Percentiles rank a stretch among this genome's conserved stretches.
phyloP scores from a whole-genome alignment of 768 basidiomycete species.

The Guyanaporus albipodus region DNA sequence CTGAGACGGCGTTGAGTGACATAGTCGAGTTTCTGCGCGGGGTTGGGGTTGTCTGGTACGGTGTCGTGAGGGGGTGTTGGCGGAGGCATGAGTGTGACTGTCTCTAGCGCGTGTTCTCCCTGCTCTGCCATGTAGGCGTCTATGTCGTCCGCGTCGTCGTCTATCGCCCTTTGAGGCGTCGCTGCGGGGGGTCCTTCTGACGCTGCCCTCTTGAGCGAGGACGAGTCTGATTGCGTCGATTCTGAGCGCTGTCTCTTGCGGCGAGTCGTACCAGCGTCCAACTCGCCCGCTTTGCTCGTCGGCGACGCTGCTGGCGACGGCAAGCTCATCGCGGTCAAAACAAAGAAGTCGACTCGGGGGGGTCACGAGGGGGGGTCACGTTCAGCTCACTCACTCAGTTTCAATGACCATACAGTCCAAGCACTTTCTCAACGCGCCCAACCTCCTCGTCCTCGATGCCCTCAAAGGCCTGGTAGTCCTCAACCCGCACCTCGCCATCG shows the following conservation, averaged over 20 bases:
- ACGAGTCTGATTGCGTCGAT: slow-evolving; percentile 72
- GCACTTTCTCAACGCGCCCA: slow-evolving; percentile 74
- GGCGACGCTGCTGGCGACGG: slow-evolving; percentile 42
- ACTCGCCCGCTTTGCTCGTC: slow-evolving; percentile 37
- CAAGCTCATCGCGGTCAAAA: slow-evolving; percentile 38
- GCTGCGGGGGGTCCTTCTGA: slow-evolving; percentile 60
- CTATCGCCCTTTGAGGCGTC: slow-evolving; percentile 25
- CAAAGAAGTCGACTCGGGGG: background rate
- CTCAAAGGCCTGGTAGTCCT: slow-evolving; percentile 66
- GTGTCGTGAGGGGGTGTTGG: slow-evolving; percentile 24
- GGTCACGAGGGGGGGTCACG: slow-evolving; percentile 13
- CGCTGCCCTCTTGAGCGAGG: slow-evolving; percentile 75
- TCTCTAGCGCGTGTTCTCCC: slow-evolving; percentile 35
- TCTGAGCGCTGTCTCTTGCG: slow-evolving; percentile 73
- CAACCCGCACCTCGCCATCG: slow-evolving; percentile 71
- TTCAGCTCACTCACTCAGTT: background rate
- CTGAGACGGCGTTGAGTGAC: slow-evolving; percentile 45
- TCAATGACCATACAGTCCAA: slow-evolving; percentile 35
- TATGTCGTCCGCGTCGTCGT: slow-evolving; percentile 43
- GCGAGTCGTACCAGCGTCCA: slow-evolving; percentile 28
- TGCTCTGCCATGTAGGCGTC: slow-evolving; percentile 67
- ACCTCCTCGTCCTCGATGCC: slow-evolving; percentile 72
- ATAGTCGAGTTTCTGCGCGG: slow-evolving; percentile 45
- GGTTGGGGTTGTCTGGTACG: slow-evolving; percentile 30
- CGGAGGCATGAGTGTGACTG: slow-evolving; percentile 22